Evolutionary conservation across 352 stramenopile species (phyloP).

Genomic region (Phytophthora pseudosyringae): DNA sequence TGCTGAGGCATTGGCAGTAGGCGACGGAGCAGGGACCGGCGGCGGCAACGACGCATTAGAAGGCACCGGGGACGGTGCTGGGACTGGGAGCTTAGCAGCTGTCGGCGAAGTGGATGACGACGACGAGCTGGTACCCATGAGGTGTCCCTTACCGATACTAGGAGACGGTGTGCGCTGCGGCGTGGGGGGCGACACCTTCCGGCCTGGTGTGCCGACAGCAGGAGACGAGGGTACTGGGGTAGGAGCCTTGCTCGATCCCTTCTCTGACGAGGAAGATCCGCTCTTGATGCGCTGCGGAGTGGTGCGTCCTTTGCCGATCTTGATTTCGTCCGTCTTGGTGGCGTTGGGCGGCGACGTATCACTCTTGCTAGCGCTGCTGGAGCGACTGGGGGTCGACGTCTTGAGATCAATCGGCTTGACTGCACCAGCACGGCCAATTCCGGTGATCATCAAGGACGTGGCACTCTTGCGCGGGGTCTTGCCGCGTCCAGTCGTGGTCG

Average conservation of each 20-base stretch:
- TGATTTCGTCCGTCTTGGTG: conserved; percentile 50
- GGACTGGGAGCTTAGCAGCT: conserved; percentile 26
- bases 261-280: conserved; percentile 45
- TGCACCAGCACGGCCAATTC: conserved; percentile 72
- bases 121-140: conserved; percentile 35
- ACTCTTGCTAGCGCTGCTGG: conserved; percentile 54
- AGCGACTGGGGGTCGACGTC: conserved; percentile 65
- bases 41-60: conserved; percentile 40
- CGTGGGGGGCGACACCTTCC: conserved; percentile 46
- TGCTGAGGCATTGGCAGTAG: conserved; percentile 12
- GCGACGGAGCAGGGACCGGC: conserved; percentile 33
- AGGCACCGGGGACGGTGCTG: conserved; percentile 31
- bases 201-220: conserved; percentile 35
- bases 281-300: conserved; percentile 67
- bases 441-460: conserved; percentile 61
- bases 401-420: conserved; percentile 87
- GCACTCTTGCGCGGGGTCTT: conserved; percentile 81
- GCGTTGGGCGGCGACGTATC: conserved; percentile 45
- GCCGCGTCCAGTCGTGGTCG: conserved; percentile 22
- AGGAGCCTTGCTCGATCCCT: conserved; percentile 35
- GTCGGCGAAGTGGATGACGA: conserved; percentile 48
- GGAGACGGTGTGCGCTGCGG: conserved; percentile 46
- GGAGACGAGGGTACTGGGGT: conserved; percentile 41
- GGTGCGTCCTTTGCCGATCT: conserved; percentile 51
- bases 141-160: conserved; percentile 33